phyloP scores from a whole-genome alignment of 306 rosid species.

The Sophora flavescens region DNA sequence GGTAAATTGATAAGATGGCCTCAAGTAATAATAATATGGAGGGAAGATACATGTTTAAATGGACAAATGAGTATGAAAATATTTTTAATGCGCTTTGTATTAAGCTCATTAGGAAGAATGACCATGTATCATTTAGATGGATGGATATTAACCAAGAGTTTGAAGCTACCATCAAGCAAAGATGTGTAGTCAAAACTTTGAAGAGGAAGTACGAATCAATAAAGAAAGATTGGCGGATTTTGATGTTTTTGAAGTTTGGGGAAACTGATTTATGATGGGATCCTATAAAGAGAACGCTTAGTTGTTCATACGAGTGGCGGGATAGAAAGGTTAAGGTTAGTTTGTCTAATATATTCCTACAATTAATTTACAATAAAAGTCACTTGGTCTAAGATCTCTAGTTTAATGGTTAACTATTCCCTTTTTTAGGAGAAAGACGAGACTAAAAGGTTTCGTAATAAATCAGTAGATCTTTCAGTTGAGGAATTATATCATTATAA shows the following conservation, averaged over 20 bases:
- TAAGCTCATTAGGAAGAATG: constrained; percentile 11
- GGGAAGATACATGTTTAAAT: not conserved
- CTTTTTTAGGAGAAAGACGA: not conserved
- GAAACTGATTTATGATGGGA: no score
- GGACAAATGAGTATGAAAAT: not conserved
- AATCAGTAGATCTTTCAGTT: not conserved
- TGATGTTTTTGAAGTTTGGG: no score
- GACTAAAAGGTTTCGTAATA: no score
- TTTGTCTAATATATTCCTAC: no score
- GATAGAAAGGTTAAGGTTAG: no score
- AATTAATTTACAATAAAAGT: not conserved
- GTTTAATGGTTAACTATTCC: not conserved
- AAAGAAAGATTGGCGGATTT: no score
- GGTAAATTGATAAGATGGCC: not conserved
- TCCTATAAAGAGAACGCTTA: no score
- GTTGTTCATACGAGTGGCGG: no score
- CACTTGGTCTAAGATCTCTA: not conserved
- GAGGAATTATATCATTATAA: not conserved
- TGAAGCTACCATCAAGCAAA: not conserved
- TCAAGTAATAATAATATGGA: not conserved
- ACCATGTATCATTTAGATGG: constrained; percentile 1
- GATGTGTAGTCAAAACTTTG: no score
- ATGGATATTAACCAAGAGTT: constrained; percentile 1
- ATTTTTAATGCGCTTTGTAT: not conserved
- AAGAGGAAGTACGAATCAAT: no score